Conservation (phyloP, 192 early-diverging fungal genomes). For the Mortierella alpina region DNA sequence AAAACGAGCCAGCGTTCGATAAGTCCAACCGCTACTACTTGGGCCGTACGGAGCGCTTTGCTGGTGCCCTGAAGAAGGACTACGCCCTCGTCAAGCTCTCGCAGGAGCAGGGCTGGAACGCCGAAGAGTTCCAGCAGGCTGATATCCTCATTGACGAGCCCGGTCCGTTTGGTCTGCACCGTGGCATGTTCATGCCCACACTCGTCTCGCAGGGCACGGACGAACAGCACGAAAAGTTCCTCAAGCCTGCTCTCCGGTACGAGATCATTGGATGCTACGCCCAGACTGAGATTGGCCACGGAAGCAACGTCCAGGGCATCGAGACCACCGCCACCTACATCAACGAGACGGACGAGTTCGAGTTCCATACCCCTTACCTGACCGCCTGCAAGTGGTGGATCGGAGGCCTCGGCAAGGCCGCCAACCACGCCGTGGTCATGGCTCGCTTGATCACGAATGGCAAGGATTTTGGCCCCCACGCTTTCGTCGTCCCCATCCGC, state of each 20-base stretch:
- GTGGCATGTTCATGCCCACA: conserved; percentile 87
- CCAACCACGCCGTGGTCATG: conserved; percentile 89
- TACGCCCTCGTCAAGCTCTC: conserved; percentile 71
- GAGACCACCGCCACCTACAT: conserved; percentile 90
- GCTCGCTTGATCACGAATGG: conserved; percentile 79
- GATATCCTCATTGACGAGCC: conserved; percentile 69
- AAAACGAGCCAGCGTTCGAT: conserved; percentile 78
- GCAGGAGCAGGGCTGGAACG: conserved; percentile 68
- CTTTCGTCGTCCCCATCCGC: conserved; percentile 86
- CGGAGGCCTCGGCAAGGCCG: conserved; percentile 82
- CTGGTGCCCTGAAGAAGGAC: conserved; percentile 69
- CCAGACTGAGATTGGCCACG: conserved; percentile 85
- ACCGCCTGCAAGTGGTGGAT: conserved; percentile 91
- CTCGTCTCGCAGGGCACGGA: conserved; percentile 76
- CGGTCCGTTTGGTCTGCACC: conserved; percentile 79
- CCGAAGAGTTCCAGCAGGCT: conserved; percentile 61
- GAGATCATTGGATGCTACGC: conserved; percentile 90
- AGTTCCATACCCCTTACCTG: conserved; percentile 81
- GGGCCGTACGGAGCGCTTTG: conserved; percentile 76
- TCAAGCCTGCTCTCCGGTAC: conserved; percentile 76
- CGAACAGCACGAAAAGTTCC: conserved; percentile 84
- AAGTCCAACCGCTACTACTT: conserved; percentile 77
- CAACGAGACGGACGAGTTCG: conserved; percentile 88
- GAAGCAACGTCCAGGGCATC: conserved; percentile 89
- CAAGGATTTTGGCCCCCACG: conserved; percentile 82